Base-by-base conservation (phyloP, 352 stramenopile species). In the Phytophthora agathidicida region DNA sequence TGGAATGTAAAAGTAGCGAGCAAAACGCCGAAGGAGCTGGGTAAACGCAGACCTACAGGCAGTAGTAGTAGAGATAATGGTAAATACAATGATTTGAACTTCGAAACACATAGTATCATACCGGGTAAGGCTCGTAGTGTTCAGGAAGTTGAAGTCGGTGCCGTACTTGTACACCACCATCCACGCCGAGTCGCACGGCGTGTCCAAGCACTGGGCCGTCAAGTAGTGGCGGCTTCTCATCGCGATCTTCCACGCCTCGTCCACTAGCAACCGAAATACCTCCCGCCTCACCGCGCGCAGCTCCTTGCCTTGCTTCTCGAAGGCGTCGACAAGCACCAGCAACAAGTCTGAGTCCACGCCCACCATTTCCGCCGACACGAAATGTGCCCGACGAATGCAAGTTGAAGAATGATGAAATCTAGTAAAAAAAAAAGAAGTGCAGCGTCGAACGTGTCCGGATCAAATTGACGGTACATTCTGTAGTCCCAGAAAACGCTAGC, bases 371-470 rank as follows among this genome's bases (percentile, higher is more conserved):
- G n/a, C n/a, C n/a, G n/a, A n/a, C n/a, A n/a, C n/a, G n/a, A n/a
- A n/a, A n/a, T n/a, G n/a, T n/a, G n/a, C n/a, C n/a, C n/a, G n/a
- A n/a, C n/a, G n/a, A n/a, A n/a, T n/a, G n/a, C 39, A 44, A 44
- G 28, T 47, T 46, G 7, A 5, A 56, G 31, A 56, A 9, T 56
- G 48, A 17, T 10, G n/a, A 41, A 53, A 60, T 41, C 11, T 46
- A 13, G 30, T n/a, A n/a, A n/a, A n/a, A n/a, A n/a, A n/a, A n/a
- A n/a, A n/a, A 45, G 41, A 41, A 23, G 26, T 42, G n/a, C 11
- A 7, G 13, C 22, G 43, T 3, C 22, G 19, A 5, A 31, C 7
- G 26, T 53, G 41, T 52, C 52, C 41, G 17, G 11, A 7, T 4
- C 31, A 33, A 60, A 53, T 16, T 47, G 39, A 20, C 31, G 23